phyloP scores from a whole-genome alignment of 179 eudicot species.

The Carnegiea gigantea region DNA sequence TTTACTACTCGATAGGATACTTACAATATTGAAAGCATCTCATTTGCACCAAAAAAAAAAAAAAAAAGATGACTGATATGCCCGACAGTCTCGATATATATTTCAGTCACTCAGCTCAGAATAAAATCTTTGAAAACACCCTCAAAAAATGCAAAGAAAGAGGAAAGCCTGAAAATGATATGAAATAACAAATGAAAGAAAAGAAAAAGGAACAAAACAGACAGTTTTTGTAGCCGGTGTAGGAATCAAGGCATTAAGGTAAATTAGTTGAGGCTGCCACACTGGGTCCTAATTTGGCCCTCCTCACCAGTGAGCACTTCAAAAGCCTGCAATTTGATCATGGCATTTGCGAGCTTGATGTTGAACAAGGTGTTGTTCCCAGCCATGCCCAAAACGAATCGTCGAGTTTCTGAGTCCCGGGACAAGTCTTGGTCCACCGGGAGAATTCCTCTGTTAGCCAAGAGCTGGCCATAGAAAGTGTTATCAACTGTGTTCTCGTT shows the following conservation, averaged over 20 bases:
- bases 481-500: conserved; percentile 42
- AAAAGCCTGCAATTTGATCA: conserved; percentile 34
- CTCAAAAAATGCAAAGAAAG: no score
- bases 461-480: conserved; percentile 42
- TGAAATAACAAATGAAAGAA: no score
- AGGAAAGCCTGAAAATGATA: no score
- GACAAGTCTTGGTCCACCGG: conserved; percentile 46
- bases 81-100: no score
- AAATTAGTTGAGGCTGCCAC: conserved; percentile 18
- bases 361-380: conserved; percentile 9
- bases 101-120: no score
- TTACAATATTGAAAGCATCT: no score
- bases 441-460: conserved; percentile 36
- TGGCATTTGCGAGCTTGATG: conserved; percentile 24
- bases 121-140: no score
- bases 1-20: no score
- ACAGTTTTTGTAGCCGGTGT: not conserved
- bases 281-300: conserved; percentile 24
- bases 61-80: no score
- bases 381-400: conserved; percentile 24
- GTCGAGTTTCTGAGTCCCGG: conserved; percentile 27
- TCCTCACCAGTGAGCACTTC: conserved; percentile 23
- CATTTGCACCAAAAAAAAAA: no score
- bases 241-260: not conserved
- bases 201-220: no score